Base-by-base conservation (phyloP, 108 stramenopile genomes). In the Nitzschia inconspicua region DNA sequence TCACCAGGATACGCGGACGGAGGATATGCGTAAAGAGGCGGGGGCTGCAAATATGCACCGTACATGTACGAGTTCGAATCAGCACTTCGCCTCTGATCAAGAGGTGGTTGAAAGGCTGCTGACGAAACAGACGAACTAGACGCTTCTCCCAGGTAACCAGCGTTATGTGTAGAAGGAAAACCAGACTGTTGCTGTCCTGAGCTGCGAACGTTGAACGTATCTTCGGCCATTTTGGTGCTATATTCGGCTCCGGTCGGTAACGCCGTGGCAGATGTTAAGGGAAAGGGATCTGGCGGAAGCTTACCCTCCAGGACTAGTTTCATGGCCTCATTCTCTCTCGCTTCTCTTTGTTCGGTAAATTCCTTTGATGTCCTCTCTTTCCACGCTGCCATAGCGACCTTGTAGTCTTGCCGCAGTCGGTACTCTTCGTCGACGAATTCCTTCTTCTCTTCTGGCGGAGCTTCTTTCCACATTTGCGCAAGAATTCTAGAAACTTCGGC, bases 401-500 rank as follows among this genome's bases (percentile, higher is more conserved):
- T 77, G 60, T 77, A 77, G 24, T 57, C 44, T 13, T 47, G 44
- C 13, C 70, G 51, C n/a, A 59, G 47, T 22, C 23, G 19, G 10
- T 26, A 44, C 41, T 72, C 76, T 53, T 68, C 68, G 25, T 77
- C 76, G 20, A 68, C 52, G 43, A 55, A 73, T 2, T 25, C 27
- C 25, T 61, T 44, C 46, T 44, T 44, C 52, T 72, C 56, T 19
- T 68, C 42, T 10, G 57, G 44, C 4, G 37, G 28, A 16, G 47
- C 44, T 16, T 64, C 58, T 30, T 52, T 44, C 76, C 76, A 77
- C 56, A 57, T 56, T n/a, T 65, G 43, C 27, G 75, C 43, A 5
- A 76, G 55, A 25, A 70, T 54, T 41, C 58, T 57, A 11, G 75
- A 70, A 16, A 68, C 34, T 31, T 76, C 69, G 3, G 69, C 50